Evolutionary conservation across 2,329 filamentous ascomycete species (phyloP).

Genomic region (Beauveria australis): DNA sequence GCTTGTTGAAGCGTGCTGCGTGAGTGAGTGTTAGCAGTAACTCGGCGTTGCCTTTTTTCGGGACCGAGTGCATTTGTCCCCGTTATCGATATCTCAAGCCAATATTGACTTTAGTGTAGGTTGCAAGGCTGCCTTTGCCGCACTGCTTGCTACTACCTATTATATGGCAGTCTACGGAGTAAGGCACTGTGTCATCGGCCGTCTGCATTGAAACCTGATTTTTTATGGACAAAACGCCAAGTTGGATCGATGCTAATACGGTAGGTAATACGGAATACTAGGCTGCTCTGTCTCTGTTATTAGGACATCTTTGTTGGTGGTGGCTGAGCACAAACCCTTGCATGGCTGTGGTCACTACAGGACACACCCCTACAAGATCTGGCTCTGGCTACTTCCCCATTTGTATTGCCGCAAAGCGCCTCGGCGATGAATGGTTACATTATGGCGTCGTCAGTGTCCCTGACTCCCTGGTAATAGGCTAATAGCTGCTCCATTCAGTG

Average conservation of each 20-base stretch:
- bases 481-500: background rate
- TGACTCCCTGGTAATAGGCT: background rate
- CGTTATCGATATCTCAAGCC: too few relatives aligned
- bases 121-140: too few relatives aligned
- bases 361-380: slow-evolving; percentile 6
- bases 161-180: background rate
- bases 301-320: slow-evolving; percentile 8
- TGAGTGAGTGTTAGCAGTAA: too few relatives aligned
- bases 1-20: too few relatives aligned
- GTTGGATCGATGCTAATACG: background rate
- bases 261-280: background rate
- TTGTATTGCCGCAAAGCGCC: slow-evolving; percentile 4
- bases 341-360: background rate
- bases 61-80: too few relatives aligned
- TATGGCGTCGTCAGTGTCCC: background rate
- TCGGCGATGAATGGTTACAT: slow-evolving; percentile 11
- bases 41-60: too few relatives aligned
- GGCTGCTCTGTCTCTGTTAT: background rate
- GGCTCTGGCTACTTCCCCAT: background rate
- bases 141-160: too few relatives aligned
- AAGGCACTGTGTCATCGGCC: background rate
- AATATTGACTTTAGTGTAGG: too few relatives aligned
- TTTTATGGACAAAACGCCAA: background rate
- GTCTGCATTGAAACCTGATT: background rate
- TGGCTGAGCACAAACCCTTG: slow-evolving; percentile 7